These are phyloP conservation scores for Fomitopsis schrenkii DNA, from an alignment of 1,284 basidiomycete genomes.

Conservation along the genomic window DNA sequence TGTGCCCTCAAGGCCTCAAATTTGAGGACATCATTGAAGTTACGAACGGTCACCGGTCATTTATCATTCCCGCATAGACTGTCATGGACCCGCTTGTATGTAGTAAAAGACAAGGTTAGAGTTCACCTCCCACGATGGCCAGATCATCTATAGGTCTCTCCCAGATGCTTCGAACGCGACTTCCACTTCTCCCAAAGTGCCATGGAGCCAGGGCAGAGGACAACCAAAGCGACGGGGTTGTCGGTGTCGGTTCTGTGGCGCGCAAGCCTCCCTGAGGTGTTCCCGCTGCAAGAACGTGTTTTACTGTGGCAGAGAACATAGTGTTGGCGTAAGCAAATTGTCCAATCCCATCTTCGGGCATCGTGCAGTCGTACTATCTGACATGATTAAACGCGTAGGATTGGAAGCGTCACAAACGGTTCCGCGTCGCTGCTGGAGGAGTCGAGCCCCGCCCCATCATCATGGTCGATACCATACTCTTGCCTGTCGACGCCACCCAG, in stretches of 20 bases:
- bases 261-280: neutral
- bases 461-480: neutral
- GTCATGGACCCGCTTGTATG: neutral
- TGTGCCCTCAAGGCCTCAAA: too few relatives aligned
- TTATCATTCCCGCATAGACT: too few relatives aligned
- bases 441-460: neutral
- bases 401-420: neutral
- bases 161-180: neutral
- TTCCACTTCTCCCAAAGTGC: neutral
- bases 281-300: neutral
- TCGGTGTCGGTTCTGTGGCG: neutral
- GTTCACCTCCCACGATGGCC: neutral
- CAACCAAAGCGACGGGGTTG: neutral
- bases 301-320: neutral
- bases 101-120: neutral
- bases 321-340: neutral
- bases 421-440: neutral
- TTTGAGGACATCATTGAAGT: too few relatives aligned
- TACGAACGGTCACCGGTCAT: too few relatives aligned
- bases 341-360: too few relatives aligned
- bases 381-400: neutral
- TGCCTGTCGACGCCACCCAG: neutral
- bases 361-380: too few relatives aligned
- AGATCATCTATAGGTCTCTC: neutral
- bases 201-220: neutral